phyloP scores from a whole-genome alignment of 257 asterid species.

The Primulina tabacum region DNA sequence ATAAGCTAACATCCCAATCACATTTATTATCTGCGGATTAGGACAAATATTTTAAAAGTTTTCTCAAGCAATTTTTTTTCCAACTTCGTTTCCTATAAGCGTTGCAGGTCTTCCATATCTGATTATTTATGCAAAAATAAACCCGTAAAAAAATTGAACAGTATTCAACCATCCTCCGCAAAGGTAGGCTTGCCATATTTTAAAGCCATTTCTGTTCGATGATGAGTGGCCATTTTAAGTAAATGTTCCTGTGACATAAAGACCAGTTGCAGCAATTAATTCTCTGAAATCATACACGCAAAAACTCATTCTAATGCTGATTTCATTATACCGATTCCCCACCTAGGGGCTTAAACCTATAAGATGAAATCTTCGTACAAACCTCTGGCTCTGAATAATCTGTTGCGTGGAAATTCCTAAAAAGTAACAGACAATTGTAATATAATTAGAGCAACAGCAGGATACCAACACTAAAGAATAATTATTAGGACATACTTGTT shows the following conservation, averaged over 20 bases:
- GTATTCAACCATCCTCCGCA: slow-evolving; percentile 63
- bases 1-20: too few species aligned
- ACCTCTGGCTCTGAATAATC: slow-evolving; percentile 85
- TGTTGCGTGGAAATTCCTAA: slow-evolving; percentile 88
- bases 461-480: slow-evolving; percentile 17
- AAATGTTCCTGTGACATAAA: slow-evolving; percentile 68
- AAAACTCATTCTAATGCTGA: slow-evolving; percentile 16
- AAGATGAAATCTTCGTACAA: slow-evolving; percentile 26
- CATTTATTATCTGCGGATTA: too few species aligned
- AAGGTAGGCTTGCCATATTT: slow-evolving; percentile 69
- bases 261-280: slow-evolving; percentile 41
- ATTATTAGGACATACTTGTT: slow-evolving; percentile 54
- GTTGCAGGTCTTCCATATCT: background rate
- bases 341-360: background rate
- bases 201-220: slow-evolving; percentile 67
- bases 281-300: slow-evolving; percentile 51
- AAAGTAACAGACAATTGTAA: slow-evolving; percentile 23
- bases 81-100: too few species aligned
- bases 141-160: background rate
- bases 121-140: background rate
- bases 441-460: slow-evolving; percentile 20
- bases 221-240: slow-evolving; percentile 70
- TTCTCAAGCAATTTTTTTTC: too few species aligned
- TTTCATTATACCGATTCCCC: slow-evolving; percentile 15
- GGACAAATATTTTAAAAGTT: too few species aligned